Evolutionary conservation across 495 filamentous ascomycete genomes (phyloP).

Genomic region (Podospora sp.): DNA sequence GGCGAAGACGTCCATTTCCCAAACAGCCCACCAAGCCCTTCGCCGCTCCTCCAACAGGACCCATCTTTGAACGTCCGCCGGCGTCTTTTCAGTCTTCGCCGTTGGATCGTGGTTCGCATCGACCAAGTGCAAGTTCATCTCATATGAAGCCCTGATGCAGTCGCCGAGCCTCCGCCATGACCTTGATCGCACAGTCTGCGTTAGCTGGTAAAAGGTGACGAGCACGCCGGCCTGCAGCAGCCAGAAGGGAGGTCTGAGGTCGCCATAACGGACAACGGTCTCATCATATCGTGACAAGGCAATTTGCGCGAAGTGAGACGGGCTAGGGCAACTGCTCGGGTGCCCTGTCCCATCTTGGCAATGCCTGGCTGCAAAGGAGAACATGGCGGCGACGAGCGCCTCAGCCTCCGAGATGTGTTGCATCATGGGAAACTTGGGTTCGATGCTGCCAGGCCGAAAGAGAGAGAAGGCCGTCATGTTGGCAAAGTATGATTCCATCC

Average conservation of each 20-base stretch:
- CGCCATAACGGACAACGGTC: constrained; percentile 31
- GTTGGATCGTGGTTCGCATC: constrained; percentile 21
- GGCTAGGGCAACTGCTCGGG: constrained; percentile 7
- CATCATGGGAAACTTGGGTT: constrained; percentile 31
- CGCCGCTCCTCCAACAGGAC: constrained; percentile 33
- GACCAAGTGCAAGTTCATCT: constrained; percentile 35
- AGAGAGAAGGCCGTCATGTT: constrained; percentile 37
- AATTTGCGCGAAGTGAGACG: constrained; percentile 28
- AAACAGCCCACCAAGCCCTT: constrained; percentile 43
- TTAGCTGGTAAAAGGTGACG: constrained; percentile 32
- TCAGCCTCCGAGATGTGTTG: constrained; percentile 23
- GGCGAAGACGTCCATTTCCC: constrained; percentile 47
- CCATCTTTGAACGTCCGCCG: constrained; percentile 24
- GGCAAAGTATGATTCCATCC: constrained; percentile 34
- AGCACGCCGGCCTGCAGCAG: constrained; percentile 36
- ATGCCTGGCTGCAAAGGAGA: constrained; percentile 31
- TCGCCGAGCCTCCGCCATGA: constrained; percentile 37
- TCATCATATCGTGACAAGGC: constrained; percentile 26
- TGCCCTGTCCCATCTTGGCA: not conserved
- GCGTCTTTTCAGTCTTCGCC: not conserved
- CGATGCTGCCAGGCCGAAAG: constrained; percentile 32
- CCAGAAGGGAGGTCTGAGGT: constrained; percentile 32
- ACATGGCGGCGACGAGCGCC: constrained; percentile 37
- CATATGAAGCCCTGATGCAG: constrained; percentile 38
- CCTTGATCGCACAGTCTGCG: constrained; percentile 30